Conservation (phyloP, 1,139 yeast genomes). For the Geotrichum candidum region DNA sequence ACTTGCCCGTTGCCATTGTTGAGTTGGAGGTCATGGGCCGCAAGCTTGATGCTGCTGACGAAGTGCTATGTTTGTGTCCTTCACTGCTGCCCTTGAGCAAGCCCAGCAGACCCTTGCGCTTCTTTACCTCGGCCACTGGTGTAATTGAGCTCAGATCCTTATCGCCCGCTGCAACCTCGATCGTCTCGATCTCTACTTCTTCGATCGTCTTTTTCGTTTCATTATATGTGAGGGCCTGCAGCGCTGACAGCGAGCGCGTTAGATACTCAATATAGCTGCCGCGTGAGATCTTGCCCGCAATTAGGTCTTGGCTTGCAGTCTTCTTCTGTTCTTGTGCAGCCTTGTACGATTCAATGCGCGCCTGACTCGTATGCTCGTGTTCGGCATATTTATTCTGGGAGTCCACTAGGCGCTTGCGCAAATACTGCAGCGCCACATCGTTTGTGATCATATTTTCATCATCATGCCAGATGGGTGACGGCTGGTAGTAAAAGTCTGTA, state of each 20-base stretch:
- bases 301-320: slow-evolving; percentile 20
- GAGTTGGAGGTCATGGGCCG: slow-evolving; percentile 10
- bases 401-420: slow-evolving; percentile 54
- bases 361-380: slow-evolving; percentile 31
- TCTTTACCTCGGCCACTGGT: slow-evolving; percentile 30
- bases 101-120: slow-evolving; percentile 28
- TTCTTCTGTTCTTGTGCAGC: slow-evolving; percentile 27
- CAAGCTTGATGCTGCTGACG: slow-evolving; percentile 8
- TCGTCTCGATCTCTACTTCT: slow-evolving; percentile 86
- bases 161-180: slow-evolving; percentile 80
- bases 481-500: slow-evolving; percentile 72
- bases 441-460: slow-evolving; percentile 68
- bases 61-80: slow-evolving; percentile 23
- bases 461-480: slow-evolving; percentile 95
- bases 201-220: slow-evolving; percentile 68
- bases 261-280: slow-evolving; percentile 44
- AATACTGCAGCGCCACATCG: slow-evolving; percentile 57
- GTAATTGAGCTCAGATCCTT: slow-evolving; percentile 36
- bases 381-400: slow-evolving; percentile 27
- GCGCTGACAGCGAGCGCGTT: slow-evolving; percentile 47
- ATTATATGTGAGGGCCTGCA: slow-evolving; percentile 61
- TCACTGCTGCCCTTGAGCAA: slow-evolving; percentile 14
- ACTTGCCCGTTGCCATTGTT: slow-evolving; percentile 10
- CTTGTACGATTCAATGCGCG: slow-evolving; percentile 28
- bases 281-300: slow-evolving; percentile 20